phyloP scores from a whole-genome alignment of 768 basidiomycete genomes.

The Suillus cothurnatus region DNA sequence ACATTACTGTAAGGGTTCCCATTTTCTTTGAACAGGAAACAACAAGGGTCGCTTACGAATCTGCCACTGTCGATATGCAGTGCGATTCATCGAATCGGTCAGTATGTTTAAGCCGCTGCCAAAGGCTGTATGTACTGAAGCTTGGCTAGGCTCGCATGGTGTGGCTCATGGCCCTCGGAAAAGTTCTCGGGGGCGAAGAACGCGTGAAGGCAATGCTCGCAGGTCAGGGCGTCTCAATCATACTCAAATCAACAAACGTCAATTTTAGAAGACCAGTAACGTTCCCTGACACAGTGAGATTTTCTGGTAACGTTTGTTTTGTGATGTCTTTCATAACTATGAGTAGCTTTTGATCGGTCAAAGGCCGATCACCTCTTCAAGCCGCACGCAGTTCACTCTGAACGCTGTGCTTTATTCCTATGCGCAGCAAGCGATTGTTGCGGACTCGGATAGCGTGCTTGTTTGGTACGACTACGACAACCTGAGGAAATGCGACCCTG shows the following conservation, averaged over 20 bases:
- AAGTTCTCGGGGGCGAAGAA: slow-evolving; percentile 58
- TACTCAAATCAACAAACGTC: slow-evolving; percentile 70
- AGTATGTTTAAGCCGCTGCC: slow-evolving; percentile 19
- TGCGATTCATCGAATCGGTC: slow-evolving; percentile 72
- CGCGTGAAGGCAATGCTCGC: slow-evolving; percentile 59
- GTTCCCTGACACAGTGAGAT: slow-evolving; percentile 72
- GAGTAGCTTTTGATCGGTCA: slow-evolving; percentile 66
- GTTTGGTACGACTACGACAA: slow-evolving; percentile 82
- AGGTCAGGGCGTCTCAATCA: slow-evolving; percentile 68
- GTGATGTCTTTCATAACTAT: slow-evolving; percentile 10
- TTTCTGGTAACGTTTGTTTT: slow-evolving; percentile 2
- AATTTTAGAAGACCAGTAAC: slow-evolving; percentile 72
- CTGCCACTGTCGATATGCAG: slow-evolving; percentile 34
- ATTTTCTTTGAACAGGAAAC: not conserved
- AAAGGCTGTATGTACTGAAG: not conserved
- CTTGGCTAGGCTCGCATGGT: slow-evolving; percentile 59
- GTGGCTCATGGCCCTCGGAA: slow-evolving; percentile 62
- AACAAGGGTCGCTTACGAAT: not conserved
- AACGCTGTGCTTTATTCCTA: slow-evolving; percentile 65
- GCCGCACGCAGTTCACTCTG: slow-evolving; percentile 49
- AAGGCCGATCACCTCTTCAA: slow-evolving; percentile 44
- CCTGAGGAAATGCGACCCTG: slow-evolving; percentile 65
- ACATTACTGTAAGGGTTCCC: slow-evolving; percentile 54
- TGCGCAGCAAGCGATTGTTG: slow-evolving; percentile 60
- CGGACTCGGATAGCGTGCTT: slow-evolving; percentile 61